phyloP scores from a whole-genome alignment of 83 land plant species.

The Picea mariana region DNA sequence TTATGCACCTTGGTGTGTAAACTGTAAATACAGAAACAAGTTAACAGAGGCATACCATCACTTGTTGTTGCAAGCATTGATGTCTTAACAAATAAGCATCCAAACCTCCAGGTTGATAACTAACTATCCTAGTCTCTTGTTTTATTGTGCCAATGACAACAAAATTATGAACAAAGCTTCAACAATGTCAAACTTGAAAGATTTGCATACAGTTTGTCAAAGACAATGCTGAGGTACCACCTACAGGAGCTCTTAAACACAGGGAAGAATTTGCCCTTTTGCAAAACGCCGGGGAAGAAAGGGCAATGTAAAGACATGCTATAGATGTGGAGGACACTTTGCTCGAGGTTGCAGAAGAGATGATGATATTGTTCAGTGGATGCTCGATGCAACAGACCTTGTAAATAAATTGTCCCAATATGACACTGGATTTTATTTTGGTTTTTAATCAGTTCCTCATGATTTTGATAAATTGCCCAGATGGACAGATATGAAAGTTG shows the following conservation, averaged over 20 bases:
- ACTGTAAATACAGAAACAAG: constrained; percentile 77
- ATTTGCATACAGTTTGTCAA: constrained; percentile 40
- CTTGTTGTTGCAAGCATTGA: constrained; percentile 83
- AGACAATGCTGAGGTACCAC: constrained; percentile 22
- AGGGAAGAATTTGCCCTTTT: too few species aligned
- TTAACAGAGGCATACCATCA: constrained; percentile 53
- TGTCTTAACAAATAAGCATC: constrained; percentile 90
- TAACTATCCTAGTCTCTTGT: constrained; percentile 74
- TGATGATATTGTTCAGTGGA: constrained; percentile 39
- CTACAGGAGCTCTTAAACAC: not conserved
- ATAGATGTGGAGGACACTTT: constrained; percentile 94
- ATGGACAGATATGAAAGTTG: constrained; percentile 18
- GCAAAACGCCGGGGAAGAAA: constrained; percentile 12
- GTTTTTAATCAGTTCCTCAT: constrained; percentile 40
- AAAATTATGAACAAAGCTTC: constrained; percentile 64
- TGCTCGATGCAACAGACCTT: constrained; percentile 31
- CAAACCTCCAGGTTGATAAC: constrained; percentile 58
- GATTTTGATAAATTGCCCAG: constrained; percentile 32
- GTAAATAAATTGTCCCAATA: constrained; percentile 17
- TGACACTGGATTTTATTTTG: constrained; percentile 2
- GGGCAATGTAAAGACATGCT: constrained; percentile 47
- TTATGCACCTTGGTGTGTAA: constrained; percentile 80
- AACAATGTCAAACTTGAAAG: constrained; percentile 49
- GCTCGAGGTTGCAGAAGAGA: constrained; percentile 74
- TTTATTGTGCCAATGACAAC: constrained; percentile 67